phyloP scores from a whole-genome alignment of 805 yeast genomes.

The Torulaspora quercuum region DNA sequence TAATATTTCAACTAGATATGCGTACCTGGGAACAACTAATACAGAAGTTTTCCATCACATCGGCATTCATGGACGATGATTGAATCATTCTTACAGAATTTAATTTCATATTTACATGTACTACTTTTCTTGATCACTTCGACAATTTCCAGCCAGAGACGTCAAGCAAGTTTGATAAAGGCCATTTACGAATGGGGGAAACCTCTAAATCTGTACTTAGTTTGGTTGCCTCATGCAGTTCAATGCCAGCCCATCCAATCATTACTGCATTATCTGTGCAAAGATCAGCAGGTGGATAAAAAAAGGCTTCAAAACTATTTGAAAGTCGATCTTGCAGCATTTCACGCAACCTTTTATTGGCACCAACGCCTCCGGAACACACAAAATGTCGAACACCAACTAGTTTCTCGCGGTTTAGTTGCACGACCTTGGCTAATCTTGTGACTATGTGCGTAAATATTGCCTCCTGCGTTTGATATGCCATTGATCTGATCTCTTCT shows the following conservation, averaged over 20 bases:
- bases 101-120: slow-evolving; percentile 17
- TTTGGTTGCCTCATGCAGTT: slow-evolving; percentile 54
- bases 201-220: slow-evolving; percentile 49
- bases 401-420: slow-evolving; percentile 42
- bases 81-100: slow-evolving; percentile 1
- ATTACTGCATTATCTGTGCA: slow-evolving; percentile 95
- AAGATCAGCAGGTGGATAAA: slow-evolving; percentile 64
- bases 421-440: slow-evolving; percentile 51
- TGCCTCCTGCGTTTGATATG: slow-evolving; percentile 57
- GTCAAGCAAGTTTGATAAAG: slow-evolving; percentile 49
- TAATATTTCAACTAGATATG: slow-evolving; percentile 68
- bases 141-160: slow-evolving; percentile 50
- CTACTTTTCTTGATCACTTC: slow-evolving; percentile 1
- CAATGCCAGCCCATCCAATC: slow-evolving; percentile 98
- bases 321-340: slow-evolving; percentile 44
- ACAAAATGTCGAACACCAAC: slow-evolving; percentile 51
- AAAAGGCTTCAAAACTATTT: slow-evolving; percentile 39
- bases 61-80: slow-evolving; percentile 44
- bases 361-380: slow-evolving; percentile 93
- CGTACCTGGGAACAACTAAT: slow-evolving; percentile 62
- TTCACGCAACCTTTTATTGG: slow-evolving; percentile 56
- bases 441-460: slow-evolving; percentile 70
- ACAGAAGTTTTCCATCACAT: slow-evolving; percentile 51
- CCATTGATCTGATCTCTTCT: slow-evolving; percentile 44
- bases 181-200: slow-evolving; percentile 81